These are phyloP conservation scores for Achaetomiella virescens DNA, from an alignment of 495 filamentous ascomycete genomes.

Conservation along the genomic window DNA sequence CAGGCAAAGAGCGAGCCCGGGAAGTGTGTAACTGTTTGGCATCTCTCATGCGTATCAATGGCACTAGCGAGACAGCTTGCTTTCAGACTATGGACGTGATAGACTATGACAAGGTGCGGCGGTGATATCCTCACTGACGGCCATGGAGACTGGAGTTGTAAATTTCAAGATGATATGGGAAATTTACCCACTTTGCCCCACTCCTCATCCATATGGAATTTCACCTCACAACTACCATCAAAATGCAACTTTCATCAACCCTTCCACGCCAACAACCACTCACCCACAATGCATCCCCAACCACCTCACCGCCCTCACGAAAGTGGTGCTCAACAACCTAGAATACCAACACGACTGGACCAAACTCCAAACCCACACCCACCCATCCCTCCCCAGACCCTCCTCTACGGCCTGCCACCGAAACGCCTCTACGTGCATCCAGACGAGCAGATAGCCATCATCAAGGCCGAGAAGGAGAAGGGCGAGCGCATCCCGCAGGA, in stretches of 20 bases:
- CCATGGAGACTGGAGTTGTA: too few species aligned
- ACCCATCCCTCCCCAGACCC: slow-evolving; percentile 47
- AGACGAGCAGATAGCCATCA: slow-evolving; percentile 77
- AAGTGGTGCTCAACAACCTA: slow-evolving; percentile 71
- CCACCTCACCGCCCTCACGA: slow-evolving; percentile 45
- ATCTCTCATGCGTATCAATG: too few species aligned
- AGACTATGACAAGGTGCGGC: too few species aligned
- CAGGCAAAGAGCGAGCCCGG: too few species aligned
- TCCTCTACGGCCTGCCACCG: slow-evolving; percentile 86
- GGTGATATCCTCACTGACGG: too few species aligned
- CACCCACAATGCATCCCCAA: slow-evolving; percentile 22
- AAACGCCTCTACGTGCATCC: slow-evolving; percentile 84
- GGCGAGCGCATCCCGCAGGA: slow-evolving; percentile 37
- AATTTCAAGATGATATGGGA: too few species aligned
- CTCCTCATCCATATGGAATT: too few species aligned
- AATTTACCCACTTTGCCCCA: too few species aligned
- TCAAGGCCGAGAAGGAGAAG: slow-evolving; percentile 49
- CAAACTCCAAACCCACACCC: slow-evolving; percentile 54
- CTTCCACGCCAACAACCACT: neutral
- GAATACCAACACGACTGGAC: slow-evolving; percentile 86
- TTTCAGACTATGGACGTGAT: too few species aligned
- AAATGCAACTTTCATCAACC: neutral
- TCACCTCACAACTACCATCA: neutral
- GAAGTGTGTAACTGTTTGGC: too few species aligned
- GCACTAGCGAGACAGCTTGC: too few species aligned